Conservation (phyloP, 2,329 filamentous ascomycete species). For the Phialophora verrucosa region DNA sequence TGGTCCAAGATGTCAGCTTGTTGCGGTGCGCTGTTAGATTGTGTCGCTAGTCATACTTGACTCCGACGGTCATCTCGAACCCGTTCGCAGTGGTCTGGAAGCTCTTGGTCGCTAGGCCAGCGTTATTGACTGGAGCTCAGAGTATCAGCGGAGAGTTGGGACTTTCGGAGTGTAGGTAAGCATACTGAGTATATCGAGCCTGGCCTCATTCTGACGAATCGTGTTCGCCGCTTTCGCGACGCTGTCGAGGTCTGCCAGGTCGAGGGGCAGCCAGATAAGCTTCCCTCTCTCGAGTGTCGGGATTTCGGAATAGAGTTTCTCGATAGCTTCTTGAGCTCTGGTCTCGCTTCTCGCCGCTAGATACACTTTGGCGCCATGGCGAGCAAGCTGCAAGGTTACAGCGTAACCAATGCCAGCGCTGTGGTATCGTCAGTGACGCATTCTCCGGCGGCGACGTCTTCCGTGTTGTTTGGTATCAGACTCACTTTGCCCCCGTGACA, state of each 20-base stretch:
- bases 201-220: neutral
- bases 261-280: conserved; percentile 10
- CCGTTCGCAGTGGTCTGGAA: neutral
- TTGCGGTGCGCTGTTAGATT: neutral
- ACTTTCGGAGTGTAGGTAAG: neutral
- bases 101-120: neutral
- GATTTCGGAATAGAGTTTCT: conserved; percentile 17
- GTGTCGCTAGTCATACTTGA: neutral
- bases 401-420: conserved; percentile 13
- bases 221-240: neutral
- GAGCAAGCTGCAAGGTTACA: conserved; percentile 10
- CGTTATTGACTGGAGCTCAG: neutral
- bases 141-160: neutral
- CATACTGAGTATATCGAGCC: neutral
- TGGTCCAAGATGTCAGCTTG: neutral
- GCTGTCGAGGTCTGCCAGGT: conserved; percentile 1
- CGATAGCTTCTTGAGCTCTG: conserved; percentile 18
- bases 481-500: conserved; percentile 70
- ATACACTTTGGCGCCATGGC: conserved; percentile 23
- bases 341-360: conserved; percentile 19
- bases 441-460: neutral
- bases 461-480: neutral
- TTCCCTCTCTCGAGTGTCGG: conserved; percentile 4
- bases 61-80: neutral
- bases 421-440: neutral